Percentiles rank a stretch among this genome's conserved stretches.
Conservation (phyloP, 2,329 filamentous ascomycete genomes). For the Orbilia oligospora region DNA sequence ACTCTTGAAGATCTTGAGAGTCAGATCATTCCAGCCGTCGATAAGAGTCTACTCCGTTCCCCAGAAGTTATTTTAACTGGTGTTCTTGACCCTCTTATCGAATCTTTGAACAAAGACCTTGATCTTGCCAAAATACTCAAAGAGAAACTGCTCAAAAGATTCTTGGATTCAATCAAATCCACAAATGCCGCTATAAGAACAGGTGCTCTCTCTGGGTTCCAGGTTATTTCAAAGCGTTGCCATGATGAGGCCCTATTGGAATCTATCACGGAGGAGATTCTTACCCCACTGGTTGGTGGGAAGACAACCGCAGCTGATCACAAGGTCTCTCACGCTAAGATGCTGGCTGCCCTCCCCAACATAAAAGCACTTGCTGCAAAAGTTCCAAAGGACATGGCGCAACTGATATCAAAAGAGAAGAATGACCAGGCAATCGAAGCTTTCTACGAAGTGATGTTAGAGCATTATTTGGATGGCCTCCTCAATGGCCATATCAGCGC, state of each 20-base stretch:
- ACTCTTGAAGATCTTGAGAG: constrained; percentile 80
- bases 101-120: constrained; percentile 77
- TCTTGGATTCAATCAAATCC: constrained; percentile 92
- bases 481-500: constrained; percentile 73
- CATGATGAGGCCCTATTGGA: constrained; percentile 72
- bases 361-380: constrained; percentile 76
- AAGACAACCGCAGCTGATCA: constrained; percentile 90
- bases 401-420: constrained; percentile 83
- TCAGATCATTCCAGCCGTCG: constrained; percentile 83
- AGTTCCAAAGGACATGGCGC: constrained; percentile 76
- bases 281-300: constrained; percentile 82
- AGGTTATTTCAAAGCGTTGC: constrained; percentile 76
- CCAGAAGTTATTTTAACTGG: constrained; percentile 90
- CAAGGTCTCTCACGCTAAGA: constrained; percentile 83
- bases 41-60: constrained; percentile 88
- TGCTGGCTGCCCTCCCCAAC: constrained; percentile 76
- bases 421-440: constrained; percentile 86
- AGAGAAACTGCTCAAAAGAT: constrained; percentile 82
- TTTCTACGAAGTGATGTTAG: constrained; percentile 80
- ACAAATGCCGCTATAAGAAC: constrained; percentile 83
- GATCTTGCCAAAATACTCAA: constrained; percentile 84
- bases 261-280: constrained; percentile 82
- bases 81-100: constrained; percentile 80
- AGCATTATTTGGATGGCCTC: constrained; percentile 76
- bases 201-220: constrained; percentile 82